Evolutionary conservation across 176 grass and related monocot species (phyloP).

Genomic region (Raddia distichophylla): DNA sequence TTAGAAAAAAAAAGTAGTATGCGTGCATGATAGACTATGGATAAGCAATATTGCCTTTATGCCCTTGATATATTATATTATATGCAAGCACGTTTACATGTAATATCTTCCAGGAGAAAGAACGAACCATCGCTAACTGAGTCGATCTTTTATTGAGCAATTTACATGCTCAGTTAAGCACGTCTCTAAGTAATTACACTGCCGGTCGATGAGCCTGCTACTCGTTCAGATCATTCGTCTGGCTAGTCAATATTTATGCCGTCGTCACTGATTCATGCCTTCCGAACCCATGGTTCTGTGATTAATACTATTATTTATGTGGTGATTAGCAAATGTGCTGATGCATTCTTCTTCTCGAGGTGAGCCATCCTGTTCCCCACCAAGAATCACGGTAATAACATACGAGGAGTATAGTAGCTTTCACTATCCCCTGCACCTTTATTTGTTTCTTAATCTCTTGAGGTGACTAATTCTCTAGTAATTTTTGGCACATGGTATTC

Average conservation of each 20-base stretch:
- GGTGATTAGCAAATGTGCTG: background rate
- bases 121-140: background rate
- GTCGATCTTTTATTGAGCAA: background rate
- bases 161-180: background rate
- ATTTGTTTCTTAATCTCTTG: no score
- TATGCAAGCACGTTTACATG: background rate
- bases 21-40: background rate
- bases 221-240: background rate
- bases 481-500: background rate
- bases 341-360: background rate
- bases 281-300: background rate
- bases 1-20: background rate
- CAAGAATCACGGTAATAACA: background rate
- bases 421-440: background rate
- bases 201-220: background rate
- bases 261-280: background rate
- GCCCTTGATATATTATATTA: background rate
- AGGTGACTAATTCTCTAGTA: background rate
- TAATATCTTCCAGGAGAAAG: background rate
- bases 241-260: background rate
- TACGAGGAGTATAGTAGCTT: background rate
- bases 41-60: background rate
- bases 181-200: background rate
- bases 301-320: no score
- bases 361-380: background rate